These are phyloP conservation scores for Alternaria sp. DNA, from an alignment of 2,329 filamentous ascomycete genomes.

Conservation along the genomic window DNA sequence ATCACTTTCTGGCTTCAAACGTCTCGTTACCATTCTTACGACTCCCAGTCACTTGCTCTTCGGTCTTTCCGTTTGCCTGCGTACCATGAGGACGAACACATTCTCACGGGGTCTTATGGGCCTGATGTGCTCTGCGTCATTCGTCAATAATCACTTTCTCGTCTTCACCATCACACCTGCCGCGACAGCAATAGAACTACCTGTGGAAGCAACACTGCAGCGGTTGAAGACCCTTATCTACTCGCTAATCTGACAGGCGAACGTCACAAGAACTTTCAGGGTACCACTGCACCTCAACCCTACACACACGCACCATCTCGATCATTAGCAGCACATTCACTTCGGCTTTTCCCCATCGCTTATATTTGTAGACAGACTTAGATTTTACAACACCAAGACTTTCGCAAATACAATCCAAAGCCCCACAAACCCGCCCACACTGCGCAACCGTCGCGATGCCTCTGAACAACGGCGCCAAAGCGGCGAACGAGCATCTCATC, in stretches of 20 bases:
- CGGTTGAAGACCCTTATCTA: neutral
- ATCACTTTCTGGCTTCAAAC: neutral
- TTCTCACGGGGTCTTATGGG: neutral
- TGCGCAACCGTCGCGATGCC: neutral
- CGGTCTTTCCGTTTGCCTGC: neutral
- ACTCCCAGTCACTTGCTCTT: neutral
- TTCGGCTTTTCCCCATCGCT: neutral
- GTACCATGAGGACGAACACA: neutral
- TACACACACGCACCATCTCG: neutral
- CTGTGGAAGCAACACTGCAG: neutral
- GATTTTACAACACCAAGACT: neutral
- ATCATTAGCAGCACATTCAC: neutral
- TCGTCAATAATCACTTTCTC: neutral
- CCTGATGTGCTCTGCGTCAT: neutral
- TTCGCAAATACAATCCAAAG: neutral
- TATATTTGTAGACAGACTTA: neutral
- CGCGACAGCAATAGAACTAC: neutral
- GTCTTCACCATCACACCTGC: neutral
- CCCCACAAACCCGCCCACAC: neutral
- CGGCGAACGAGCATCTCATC: conserved; percentile 16
- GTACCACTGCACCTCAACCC: neutral
- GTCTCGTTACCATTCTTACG: neutral
- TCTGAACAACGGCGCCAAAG: neutral
- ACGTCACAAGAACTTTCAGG: neutral
- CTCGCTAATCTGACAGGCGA: neutral